These are phyloP conservation scores for Candida tibetensis DNA, from an alignment of 805 yeast species.

Conservation along the genomic window DNA sequence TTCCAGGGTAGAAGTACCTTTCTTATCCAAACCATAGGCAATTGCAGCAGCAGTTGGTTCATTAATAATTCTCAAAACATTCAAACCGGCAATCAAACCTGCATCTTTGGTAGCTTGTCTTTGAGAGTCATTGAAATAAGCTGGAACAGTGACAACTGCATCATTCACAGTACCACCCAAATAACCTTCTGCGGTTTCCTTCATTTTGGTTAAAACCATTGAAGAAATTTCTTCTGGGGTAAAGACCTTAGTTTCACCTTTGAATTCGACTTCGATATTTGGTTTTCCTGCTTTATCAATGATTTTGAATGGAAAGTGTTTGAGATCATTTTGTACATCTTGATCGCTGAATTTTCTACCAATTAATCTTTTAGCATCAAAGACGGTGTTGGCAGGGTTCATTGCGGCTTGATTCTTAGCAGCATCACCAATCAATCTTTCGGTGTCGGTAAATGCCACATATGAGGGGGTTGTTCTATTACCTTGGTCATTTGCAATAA, in stretches of 20 bases:
- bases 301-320: slow-evolving; percentile 87
- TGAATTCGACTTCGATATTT: slow-evolving; percentile 77
- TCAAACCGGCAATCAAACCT: slow-evolving; percentile 46
- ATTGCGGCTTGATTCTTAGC: slow-evolving; percentile 98
- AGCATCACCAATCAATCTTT: slow-evolving; percentile 95
- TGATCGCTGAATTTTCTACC: slow-evolving; percentile 77
- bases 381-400: slow-evolving; percentile 91
- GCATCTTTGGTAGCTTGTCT: slow-evolving; percentile 47
- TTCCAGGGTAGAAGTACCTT: slow-evolving; percentile 53
- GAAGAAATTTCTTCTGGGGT: slow-evolving; percentile 95
- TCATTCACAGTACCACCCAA: slow-evolving; percentile 75
- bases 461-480: slow-evolving; percentile 97
- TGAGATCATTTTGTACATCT: slow-evolving; percentile 74
- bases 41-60: slow-evolving; percentile 48
- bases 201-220: slow-evolving; percentile 90
- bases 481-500: slow-evolving; percentile 97
- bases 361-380: slow-evolving; percentile 93
- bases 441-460: slow-evolving; percentile 94
- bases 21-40: slow-evolving; percentile 50
- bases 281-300: slow-evolving; percentile 83
- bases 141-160: slow-evolving; percentile 45
- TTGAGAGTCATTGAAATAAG: slow-evolving; percentile 43
- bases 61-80: slow-evolving; percentile 42
- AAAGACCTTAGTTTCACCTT: slow-evolving; percentile 82
- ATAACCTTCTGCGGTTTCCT: slow-evolving; percentile 88